Percentiles rank a stretch among this genome's conserved stretches.
phyloP scores from a whole-genome alignment of 306 rosid species.

The Castanea crenata region DNA sequence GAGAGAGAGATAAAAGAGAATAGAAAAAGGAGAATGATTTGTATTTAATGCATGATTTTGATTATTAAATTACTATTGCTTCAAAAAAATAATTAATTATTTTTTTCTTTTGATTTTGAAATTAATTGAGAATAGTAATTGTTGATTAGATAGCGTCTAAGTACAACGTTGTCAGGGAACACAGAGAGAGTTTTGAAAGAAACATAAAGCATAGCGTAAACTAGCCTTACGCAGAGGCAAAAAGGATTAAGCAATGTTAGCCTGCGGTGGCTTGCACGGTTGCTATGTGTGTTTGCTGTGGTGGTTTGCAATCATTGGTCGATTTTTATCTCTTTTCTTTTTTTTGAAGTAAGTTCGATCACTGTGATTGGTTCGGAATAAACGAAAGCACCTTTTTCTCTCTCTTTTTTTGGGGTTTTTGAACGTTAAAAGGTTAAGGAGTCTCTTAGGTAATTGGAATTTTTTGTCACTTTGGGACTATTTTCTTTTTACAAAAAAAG shows the following conservation, averaged over 20 bases:
- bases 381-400: not conserved
- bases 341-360: not conserved
- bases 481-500: no score
- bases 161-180: not conserved
- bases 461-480: no score
- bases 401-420: no score
- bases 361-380: not conserved
- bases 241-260: not conserved
- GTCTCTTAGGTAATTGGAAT: no score
- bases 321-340: not conserved
- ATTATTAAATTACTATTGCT: not conserved
- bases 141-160: conserved; percentile 8
- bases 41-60: not conserved
- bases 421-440: no score
- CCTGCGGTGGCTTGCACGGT: not conserved
- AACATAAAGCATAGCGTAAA: not conserved
- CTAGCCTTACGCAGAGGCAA: not conserved
- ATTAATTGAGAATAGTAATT: conserved; percentile 20
- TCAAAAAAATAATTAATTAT: no score
- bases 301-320: not conserved
- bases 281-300: not conserved
- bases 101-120: not conserved
- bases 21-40: not conserved
- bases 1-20: not conserved
- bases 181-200: not conserved